These are phyloP conservation scores for Naganishia antarctica DNA, from an alignment of 768 basidiomycete genomes.

Conservation along the genomic window DNA sequence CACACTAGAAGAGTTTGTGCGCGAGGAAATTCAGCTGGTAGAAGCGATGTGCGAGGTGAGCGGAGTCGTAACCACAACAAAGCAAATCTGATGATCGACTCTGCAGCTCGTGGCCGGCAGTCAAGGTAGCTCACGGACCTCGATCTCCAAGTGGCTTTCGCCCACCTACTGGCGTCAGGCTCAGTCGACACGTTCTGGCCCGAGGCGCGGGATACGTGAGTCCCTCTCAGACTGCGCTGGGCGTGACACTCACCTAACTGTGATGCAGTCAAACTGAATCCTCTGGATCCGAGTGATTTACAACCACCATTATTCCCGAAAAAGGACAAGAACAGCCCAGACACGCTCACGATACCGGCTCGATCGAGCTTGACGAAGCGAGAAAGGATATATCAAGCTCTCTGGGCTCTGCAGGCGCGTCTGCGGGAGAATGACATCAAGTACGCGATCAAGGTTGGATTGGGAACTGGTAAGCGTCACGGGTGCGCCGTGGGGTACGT, in stretches of 20 bases:
- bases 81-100: background rate
- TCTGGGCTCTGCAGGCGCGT: slow-evolving; percentile 68
- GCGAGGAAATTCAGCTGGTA: slow-evolving; percentile 72
- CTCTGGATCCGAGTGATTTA: slow-evolving; percentile 50
- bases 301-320: slow-evolving; percentile 71
- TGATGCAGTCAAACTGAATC: slow-evolving; percentile 44
- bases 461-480: slow-evolving; percentile 41
- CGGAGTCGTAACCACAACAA: background rate
- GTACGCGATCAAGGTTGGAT: slow-evolving; percentile 76
- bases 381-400: slow-evolving; percentile 61
- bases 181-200: background rate
- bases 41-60: slow-evolving; percentile 74
- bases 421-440: slow-evolving; percentile 71
- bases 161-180: slow-evolving; percentile 12
- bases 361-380: slow-evolving; percentile 58
- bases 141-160: background rate
- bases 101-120: slow-evolving; percentile 9
- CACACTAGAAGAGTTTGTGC: slow-evolving; percentile 87
- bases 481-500: background rate
- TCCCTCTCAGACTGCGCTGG: background rate
- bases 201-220: slow-evolving; percentile 3
- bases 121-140: slow-evolving; percentile 15
- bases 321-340: slow-evolving; percentile 72
- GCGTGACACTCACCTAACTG: background rate
- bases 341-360: slow-evolving; percentile 75